Conservation (phyloP, 1,139 yeast genomes). For the Candida tunisiensis region DNA sequence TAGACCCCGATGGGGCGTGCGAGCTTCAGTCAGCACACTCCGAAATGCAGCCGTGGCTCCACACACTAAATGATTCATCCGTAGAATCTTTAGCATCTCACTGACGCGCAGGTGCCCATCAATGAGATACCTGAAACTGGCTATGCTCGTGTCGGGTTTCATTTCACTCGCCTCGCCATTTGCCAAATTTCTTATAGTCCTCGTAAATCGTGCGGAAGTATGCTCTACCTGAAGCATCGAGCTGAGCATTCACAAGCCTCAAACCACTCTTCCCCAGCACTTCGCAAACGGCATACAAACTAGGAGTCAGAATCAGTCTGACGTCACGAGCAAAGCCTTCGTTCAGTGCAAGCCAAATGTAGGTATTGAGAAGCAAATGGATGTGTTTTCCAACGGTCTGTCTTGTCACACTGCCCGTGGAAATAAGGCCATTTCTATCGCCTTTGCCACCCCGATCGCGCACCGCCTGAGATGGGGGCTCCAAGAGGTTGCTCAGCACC, state of each 20-base stretch:
- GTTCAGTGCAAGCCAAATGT: constrained; percentile 31
- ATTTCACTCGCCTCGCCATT: constrained; percentile 55
- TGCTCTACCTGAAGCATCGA: constrained; percentile 57
- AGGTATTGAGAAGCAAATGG: constrained; percentile 41
- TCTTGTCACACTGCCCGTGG: constrained; percentile 39
- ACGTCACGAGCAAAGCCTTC: constrained; percentile 30
- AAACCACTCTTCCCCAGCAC: constrained; percentile 54
- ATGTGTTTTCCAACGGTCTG: constrained; percentile 44
- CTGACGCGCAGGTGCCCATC: too few species aligned
- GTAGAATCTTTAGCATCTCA: too few species aligned
- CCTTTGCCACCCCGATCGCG: constrained; percentile 13
- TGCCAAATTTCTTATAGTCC: constrained; percentile 63
- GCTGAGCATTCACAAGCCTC: constrained; percentile 42
- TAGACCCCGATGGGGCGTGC: too few species aligned
- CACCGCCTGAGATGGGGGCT: constrained; percentile 31
- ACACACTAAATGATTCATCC: too few species aligned
- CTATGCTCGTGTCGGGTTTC: too few species aligned
- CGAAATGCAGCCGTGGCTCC: too few species aligned
- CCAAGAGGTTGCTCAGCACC: constrained; percentile 52
- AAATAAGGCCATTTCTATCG: constrained; percentile 35
- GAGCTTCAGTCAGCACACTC: too few species aligned
- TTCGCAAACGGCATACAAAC: constrained; percentile 50
- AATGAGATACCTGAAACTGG: too few species aligned
- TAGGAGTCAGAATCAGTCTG: constrained; percentile 35
- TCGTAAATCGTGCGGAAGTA: constrained; percentile 51